Conservation (phyloP, 495 filamentous ascomycete species). For the Bacidia gigantensis region DNA sequence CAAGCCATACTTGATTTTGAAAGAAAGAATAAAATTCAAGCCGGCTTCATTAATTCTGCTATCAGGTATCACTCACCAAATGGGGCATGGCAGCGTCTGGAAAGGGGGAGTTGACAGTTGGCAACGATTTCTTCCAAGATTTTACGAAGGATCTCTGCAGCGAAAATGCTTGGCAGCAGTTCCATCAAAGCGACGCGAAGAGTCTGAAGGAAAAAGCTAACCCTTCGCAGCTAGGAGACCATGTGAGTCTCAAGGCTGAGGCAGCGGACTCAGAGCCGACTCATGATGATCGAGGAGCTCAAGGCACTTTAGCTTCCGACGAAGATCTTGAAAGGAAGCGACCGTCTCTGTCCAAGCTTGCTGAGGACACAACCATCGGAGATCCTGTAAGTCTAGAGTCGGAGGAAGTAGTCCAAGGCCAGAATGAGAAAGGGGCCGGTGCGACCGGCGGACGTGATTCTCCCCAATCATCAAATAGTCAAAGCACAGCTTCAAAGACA, state of each 20-base stretch:
- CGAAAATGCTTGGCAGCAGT: slow-evolving; percentile 49
- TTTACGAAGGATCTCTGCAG: slow-evolving; percentile 64
- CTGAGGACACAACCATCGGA: neutral
- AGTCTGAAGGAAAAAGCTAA: slow-evolving; percentile 18
- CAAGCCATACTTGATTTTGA: slow-evolving; percentile 89
- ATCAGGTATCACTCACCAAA: slow-evolving; percentile 65
- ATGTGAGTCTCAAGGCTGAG: slow-evolving; percentile 19
- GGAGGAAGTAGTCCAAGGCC: slow-evolving; percentile 12
- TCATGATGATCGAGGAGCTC: slow-evolving; percentile 12
- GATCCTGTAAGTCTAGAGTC: slow-evolving; percentile 15
- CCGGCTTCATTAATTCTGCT: slow-evolving; percentile 81
- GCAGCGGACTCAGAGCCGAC: slow-evolving; percentile 15
- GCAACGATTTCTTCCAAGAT: slow-evolving; percentile 57
- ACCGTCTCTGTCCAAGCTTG: neutral
- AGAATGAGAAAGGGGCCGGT: neutral
- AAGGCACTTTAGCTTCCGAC: neutral
- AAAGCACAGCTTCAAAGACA: slow-evolving; percentile 11
- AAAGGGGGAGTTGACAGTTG: slow-evolving; percentile 58
- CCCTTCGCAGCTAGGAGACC: slow-evolving; percentile 14
- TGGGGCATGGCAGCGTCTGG: slow-evolving; percentile 77
- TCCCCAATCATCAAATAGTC: neutral
- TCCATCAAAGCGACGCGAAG: slow-evolving; percentile 30
- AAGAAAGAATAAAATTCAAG: slow-evolving; percentile 53
- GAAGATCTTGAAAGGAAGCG: neutral
- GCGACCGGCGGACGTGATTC: neutral